Conservation (phyloP, 2,329 filamentous ascomycete genomes). For the Stachybotrys elegans region DNA sequence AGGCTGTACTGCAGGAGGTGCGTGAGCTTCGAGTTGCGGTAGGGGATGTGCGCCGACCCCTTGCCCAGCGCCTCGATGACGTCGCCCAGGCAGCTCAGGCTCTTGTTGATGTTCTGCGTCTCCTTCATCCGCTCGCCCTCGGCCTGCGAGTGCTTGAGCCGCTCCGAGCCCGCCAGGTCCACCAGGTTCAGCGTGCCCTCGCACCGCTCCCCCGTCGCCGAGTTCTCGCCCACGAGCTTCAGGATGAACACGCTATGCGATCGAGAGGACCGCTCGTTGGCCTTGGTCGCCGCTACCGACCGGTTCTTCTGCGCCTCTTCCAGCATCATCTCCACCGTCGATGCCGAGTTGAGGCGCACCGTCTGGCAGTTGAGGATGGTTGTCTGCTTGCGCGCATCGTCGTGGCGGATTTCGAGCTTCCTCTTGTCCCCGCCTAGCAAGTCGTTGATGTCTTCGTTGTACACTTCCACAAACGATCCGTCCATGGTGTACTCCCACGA, state of each 20-base stretch:
- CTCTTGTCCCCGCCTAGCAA: conserved; percentile 71
- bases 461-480: conserved; percentile 93
- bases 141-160: conserved; percentile 79
- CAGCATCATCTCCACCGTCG: conserved; percentile 75
- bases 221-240: conserved; percentile 67
- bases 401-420: conserved; percentile 86
- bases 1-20: conserved; percentile 92
- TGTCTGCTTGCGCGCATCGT: conserved; percentile 75
- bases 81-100: conserved; percentile 83
- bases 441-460: conserved; percentile 96
- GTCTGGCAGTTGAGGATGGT: conserved; percentile 75
- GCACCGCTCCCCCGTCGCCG: conserved; percentile 72
- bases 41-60: conserved; percentile 81
- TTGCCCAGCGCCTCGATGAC: conserved; percentile 91
- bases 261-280: conserved; percentile 89
- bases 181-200: conserved; percentile 95
- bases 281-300: conserved; percentile 92
- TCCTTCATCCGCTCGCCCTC: conserved; percentile 86
- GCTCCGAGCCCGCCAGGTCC: conserved; percentile 88
- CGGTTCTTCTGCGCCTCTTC: conserved; percentile 78
- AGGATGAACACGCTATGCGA: conserved; percentile 97
- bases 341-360: conserved; percentile 71
- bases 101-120: conserved; percentile 97
- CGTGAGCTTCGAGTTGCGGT: conserved; percentile 94
- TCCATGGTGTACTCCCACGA: conserved; percentile 95